These are phyloP conservation scores for Blastobotrys muscicola DNA, from an alignment of 805 yeast genomes.

Conservation along the genomic window DNA sequence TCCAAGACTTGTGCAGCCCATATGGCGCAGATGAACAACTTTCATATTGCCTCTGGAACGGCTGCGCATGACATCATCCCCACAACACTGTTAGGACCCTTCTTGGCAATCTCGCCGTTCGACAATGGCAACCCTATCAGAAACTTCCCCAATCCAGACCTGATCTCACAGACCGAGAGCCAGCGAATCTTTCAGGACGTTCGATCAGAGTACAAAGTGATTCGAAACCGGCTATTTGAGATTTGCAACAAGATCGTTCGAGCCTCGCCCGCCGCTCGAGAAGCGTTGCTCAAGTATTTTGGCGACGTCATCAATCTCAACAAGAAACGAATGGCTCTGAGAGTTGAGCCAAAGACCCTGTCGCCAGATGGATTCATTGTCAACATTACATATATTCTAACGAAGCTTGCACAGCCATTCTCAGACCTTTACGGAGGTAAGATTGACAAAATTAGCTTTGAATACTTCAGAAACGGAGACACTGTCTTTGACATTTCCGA, in stretches of 20 bases:
- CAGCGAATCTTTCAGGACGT: conserved; percentile 14
- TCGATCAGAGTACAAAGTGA: conserved; percentile 18
- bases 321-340: conserved; percentile 62
- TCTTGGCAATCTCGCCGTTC: conserved; percentile 67
- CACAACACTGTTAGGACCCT: conserved; percentile 65
- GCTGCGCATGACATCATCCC: conserved; percentile 48
- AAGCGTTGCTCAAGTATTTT: conserved; percentile 55
- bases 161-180: conserved; percentile 8
- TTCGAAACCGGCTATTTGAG: conserved; percentile 51
- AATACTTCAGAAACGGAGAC: conserved; percentile 49
- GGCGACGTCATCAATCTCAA: conserved; percentile 68
- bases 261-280: conserved; percentile 57
- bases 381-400: conserved; percentile 58
- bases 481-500: conserved; percentile 56
- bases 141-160: conserved; percentile 17
- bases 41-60: conserved; percentile 33
- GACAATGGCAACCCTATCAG: conserved; percentile 23
- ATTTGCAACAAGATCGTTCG: conserved; percentile 69
- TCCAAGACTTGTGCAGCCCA: conserved; percentile 53
- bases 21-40: conserved; percentile 48
- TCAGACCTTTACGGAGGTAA: conserved; percentile 56
- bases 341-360: conserved; percentile 54
- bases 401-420: conserved; percentile 76
- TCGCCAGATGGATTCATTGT: conserved; percentile 77
- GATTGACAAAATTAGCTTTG: conserved; percentile 65